Conservation (phyloP, 371 early-diverging fungal species). For the Mortierella sp. region DNA sequence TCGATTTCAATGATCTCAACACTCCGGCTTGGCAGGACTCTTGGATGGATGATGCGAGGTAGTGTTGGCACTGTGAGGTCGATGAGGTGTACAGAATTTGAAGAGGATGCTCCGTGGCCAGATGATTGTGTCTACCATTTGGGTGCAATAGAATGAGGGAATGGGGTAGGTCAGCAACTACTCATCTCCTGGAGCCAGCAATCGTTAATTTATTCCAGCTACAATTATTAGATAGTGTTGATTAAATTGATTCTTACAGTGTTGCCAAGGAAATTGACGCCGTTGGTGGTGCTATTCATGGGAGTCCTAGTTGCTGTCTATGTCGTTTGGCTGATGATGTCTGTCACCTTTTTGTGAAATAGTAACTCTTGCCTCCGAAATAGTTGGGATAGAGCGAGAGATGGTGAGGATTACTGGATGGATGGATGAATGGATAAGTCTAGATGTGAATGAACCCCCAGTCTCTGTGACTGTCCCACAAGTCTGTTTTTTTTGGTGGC, state of each 20-base stretch:
- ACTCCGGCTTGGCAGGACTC: constrained; percentile 25
- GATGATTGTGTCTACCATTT: not conserved
- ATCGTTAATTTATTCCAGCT: not conserved
- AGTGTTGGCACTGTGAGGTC: constrained; percentile 34
- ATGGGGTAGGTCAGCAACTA: not conserved
- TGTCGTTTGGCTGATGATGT: no score
- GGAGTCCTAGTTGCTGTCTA: no score
- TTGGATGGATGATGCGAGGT: constrained; percentile 23
- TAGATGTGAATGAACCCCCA: no score
- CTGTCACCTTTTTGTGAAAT: no score
- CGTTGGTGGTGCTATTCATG: no score
- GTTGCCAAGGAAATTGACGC: no score
- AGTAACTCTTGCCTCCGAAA: no score
- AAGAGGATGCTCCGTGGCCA: not conserved
- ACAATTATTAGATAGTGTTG: not conserved
- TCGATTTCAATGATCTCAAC: constrained; percentile 33
- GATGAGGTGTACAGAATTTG: constrained; percentile 69
- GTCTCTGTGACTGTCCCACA: no score
- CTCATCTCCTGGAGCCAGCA: not conserved
- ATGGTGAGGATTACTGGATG: no score
- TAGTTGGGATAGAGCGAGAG: no score
- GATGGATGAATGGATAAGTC: no score
- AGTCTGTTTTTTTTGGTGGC: no score
- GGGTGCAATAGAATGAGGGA: not conserved
- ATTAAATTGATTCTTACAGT: not conserved